phyloP scores from a whole-genome alignment of 495 filamentous ascomycete species.

The Podospora anserina region DNA sequence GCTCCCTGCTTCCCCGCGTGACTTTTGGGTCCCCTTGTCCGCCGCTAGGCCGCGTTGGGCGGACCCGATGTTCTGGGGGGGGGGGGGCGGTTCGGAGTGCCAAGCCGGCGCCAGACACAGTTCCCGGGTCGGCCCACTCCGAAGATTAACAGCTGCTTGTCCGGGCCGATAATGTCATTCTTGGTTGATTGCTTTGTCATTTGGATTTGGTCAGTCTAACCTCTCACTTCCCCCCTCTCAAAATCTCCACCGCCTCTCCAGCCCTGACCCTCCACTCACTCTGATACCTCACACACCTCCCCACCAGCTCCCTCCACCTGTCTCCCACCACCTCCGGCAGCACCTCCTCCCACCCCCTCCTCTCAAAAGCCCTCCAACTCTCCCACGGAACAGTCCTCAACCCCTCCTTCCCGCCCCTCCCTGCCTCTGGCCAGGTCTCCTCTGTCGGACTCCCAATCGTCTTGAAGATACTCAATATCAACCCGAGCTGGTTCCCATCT shows the following conservation, averaged over 20 bases:
- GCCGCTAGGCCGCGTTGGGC: not conserved
- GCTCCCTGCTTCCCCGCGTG: not conserved
- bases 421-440: constrained; percentile 68
- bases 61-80: not conserved
- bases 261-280: constrained; percentile 28
- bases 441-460: constrained; percentile 79
- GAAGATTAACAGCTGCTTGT: not conserved
- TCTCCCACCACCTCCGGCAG: constrained; percentile 34
- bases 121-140: not conserved
- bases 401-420: not conserved
- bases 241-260: constrained; percentile 14
- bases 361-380: constrained; percentile 50
- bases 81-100: not conserved
- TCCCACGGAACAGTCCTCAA: constrained; percentile 53
- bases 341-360: constrained; percentile 38
- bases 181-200: not conserved
- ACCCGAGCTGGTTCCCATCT: constrained; percentile 83
- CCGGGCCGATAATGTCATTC: not conserved
- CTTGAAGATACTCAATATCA: constrained; percentile 87
- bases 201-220: not conserved
- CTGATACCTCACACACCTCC: constrained; percentile 36
- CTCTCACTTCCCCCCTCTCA: not conserved
- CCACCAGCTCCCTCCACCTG: constrained; percentile 32
- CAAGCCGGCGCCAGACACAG: not conserved
- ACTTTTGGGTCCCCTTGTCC: not conserved